Percentiles rank a stretch among this genome's conserved stretches.
Evolutionary conservation across 2,329 filamentous ascomycete genomes (phyloP).

Genomic region (Anthostomella pinea): DNA sequence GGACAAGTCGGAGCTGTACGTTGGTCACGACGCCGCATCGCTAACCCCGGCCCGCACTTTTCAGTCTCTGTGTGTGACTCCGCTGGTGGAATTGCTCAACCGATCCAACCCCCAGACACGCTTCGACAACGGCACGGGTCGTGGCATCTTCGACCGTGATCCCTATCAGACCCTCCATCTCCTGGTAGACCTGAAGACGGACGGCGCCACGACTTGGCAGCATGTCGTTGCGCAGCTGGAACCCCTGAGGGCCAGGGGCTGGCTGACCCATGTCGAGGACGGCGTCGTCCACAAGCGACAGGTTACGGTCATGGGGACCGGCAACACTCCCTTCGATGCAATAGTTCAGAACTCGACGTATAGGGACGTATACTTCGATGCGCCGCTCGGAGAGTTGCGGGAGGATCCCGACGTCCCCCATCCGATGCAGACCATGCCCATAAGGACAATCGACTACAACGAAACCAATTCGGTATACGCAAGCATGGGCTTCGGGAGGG

Average conservation of each 20-base stretch:
- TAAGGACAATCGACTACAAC: constrained; percentile 35
- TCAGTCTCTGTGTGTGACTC: constrained; percentile 61
- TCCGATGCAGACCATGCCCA: constrained; percentile 3
- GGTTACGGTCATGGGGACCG: constrained; percentile 68
- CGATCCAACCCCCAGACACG: constrained; percentile 47
- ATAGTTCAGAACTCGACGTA: constrained; percentile 51
- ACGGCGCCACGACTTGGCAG: constrained; percentile 49
- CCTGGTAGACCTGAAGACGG: constrained; percentile 68
- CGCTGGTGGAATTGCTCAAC: constrained; percentile 57
- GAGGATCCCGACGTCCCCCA: constrained; percentile 32
- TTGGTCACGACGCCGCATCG: constrained; percentile 59
- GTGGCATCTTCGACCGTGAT: constrained; percentile 56
- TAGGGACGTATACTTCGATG: constrained; percentile 65
- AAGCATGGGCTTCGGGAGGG: constrained; percentile 47
- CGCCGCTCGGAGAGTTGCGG: constrained; percentile 48
- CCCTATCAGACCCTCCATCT: constrained; percentile 56
- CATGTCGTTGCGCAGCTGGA: constrained; percentile 53
- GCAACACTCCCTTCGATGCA: constrained; percentile 58
- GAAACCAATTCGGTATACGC: constrained; percentile 58
- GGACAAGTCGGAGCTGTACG: constrained; percentile 49
- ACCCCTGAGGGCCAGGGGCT: constrained; percentile 57
- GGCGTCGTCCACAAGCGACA: constrained; percentile 50
- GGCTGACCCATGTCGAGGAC: constrained; percentile 52
- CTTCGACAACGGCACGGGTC: constrained; percentile 42
- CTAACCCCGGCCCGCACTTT: constrained; percentile 58